A percentile compares a stretch with the other conserved stretches of the same genome.
Evolutionary conservation across 345 rosid genomes (phyloP).

Genomic region (Microcos paniculata): DNA sequence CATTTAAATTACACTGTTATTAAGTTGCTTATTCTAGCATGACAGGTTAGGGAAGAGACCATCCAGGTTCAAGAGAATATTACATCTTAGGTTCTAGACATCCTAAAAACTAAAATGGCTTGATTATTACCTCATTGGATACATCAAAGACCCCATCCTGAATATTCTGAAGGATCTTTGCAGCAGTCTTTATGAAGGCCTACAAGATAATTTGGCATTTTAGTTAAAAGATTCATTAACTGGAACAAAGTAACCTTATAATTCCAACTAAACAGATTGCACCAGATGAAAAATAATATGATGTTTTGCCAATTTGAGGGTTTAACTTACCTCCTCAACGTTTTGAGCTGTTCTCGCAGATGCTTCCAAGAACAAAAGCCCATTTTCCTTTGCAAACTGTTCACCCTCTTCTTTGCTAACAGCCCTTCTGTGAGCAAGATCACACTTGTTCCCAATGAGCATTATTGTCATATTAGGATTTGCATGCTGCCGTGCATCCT

Average conservation of each 20-base stretch:
- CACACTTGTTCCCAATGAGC: constrained; percentile 90
- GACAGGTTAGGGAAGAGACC: not conserved
- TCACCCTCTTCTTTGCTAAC: constrained; percentile 98
- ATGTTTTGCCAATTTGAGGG: not conserved
- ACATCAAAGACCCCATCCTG: constrained; percentile 86
- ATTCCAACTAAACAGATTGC: not conserved
- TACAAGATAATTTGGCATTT: constrained; percentile 20
- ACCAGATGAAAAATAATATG: not conserved
- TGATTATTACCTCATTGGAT: constrained; percentile 68
- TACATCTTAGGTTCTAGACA: not conserved
- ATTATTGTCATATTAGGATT: constrained; percentile 95
- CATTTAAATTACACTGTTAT: not conserved
- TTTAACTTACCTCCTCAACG: constrained; percentile 76
- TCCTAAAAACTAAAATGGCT: not conserved
- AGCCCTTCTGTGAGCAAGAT: constrained; percentile 88
- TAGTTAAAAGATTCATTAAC: not conserved
- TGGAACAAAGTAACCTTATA: not conserved
- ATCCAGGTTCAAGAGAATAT: not conserved
- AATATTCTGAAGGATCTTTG: constrained; percentile 86
- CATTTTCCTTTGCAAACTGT: constrained; percentile 94
- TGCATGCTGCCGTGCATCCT: constrained; percentile 98
- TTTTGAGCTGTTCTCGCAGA: constrained; percentile 98
- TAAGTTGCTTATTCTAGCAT: not conserved
- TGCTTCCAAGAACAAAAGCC: constrained; percentile 88
- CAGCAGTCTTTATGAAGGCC: constrained; percentile 93